phyloP scores from a whole-genome alignment of 495 filamentous ascomycete genomes.

The Penicillium atrosanguineum region DNA sequence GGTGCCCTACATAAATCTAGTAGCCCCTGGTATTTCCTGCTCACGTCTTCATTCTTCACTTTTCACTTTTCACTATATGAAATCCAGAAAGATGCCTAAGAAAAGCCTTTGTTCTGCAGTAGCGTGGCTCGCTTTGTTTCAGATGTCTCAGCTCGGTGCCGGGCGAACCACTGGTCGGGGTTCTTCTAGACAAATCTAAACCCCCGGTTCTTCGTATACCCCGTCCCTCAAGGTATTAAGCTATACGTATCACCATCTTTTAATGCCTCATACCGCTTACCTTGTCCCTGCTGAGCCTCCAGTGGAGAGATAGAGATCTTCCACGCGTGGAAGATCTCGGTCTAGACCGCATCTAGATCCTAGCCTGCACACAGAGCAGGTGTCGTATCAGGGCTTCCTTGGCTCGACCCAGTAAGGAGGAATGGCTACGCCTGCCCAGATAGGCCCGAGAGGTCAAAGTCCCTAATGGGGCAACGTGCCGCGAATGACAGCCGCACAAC shows the following conservation, averaged over 20 bases:
- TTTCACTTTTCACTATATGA: not conserved
- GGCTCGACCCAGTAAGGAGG: not conserved
- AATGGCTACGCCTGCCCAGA: not conserved
- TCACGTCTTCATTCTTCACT: not conserved
- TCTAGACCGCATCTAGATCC: not conserved
- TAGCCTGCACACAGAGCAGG: not conserved
- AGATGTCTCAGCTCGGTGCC: constrained; percentile 12
- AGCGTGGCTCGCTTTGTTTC: constrained; percentile 15
- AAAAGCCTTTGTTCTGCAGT: constrained; percentile 10
- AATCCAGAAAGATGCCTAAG: not conserved
- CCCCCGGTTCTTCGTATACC: too few relatives aligned
- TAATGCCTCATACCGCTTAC: not conserved
- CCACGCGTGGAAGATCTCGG: not conserved
- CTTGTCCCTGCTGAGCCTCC: not conserved
- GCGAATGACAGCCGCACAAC: constrained; percentile 19
- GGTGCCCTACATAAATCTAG: not conserved
- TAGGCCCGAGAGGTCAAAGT: constrained; percentile 1
- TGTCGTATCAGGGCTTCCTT: not conserved
- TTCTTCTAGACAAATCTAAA: not conserved
- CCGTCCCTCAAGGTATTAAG: not conserved
- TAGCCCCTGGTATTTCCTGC: not conserved
- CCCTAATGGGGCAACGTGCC: constrained; percentile 1
- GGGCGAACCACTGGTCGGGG: not conserved
- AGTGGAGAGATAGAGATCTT: not conserved
- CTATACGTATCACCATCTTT: not conserved